A percentile compares a stretch with the other conserved stretches of the same genome.
These are phyloP conservation scores for Lactarius hengduanensis DNA, from an alignment of 768 basidiomycete species.

Conservation along the genomic window DNA sequence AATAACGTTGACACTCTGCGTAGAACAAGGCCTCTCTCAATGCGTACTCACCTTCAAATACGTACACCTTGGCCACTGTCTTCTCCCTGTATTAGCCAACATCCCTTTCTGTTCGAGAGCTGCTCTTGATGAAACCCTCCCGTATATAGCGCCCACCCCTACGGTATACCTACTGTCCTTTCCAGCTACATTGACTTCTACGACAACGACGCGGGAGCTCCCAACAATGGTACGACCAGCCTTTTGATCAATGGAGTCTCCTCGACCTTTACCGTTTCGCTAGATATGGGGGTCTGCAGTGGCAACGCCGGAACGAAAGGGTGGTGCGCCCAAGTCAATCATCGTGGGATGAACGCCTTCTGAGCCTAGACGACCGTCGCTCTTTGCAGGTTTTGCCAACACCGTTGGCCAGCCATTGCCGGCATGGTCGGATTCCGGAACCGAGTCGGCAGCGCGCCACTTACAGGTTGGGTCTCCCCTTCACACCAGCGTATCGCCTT, in stretches of 20 bases:
- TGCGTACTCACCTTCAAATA: constrained; percentile 61
- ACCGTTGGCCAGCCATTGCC: constrained; percentile 54
- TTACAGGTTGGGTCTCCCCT: constrained; percentile 60
- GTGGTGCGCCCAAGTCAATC: constrained; percentile 37
- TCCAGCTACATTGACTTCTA: constrained; percentile 55
- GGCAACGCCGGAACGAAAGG: constrained; percentile 49
- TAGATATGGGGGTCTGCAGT: constrained; percentile 51
- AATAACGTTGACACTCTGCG: neutral
- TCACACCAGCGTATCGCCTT: constrained; percentile 63
- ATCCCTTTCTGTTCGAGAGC: neutral
- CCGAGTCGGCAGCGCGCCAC: constrained; percentile 48
- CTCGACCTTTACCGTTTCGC: neutral
- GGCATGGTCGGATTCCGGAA: constrained; percentile 66
- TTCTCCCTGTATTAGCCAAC: constrained; percentile 49
- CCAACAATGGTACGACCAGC: constrained; percentile 47
- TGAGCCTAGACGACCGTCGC: no score
- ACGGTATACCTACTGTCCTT: constrained; percentile 62
- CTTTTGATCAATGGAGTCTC: neutral
- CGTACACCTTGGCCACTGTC: constrained; percentile 57
- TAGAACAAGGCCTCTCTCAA: constrained; percentile 55
- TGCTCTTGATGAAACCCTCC: neutral
- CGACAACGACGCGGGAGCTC: constrained; percentile 54
- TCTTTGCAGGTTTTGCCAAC: constrained; percentile 53
- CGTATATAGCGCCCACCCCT: constrained; percentile 49
- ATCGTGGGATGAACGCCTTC: neutral